Percentiles rank a stretch among this genome's conserved stretches.
Conservation (phyloP, 495 filamentous ascomycete genomes). For the Tricharina praecox region DNA sequence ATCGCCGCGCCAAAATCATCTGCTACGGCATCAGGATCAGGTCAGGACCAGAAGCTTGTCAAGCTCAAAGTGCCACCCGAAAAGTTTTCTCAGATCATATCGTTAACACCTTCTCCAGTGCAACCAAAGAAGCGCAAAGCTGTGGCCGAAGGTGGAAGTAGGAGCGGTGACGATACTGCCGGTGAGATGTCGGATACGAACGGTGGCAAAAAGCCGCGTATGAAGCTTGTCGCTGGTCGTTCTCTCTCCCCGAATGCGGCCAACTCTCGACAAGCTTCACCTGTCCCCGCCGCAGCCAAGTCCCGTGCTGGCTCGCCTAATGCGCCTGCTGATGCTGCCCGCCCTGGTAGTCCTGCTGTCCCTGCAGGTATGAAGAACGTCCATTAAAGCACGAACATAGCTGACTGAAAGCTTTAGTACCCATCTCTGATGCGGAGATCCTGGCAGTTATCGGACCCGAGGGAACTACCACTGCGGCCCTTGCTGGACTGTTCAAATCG, state of each 20-base stretch:
- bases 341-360: not conserved
- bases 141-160: conserved; percentile 45
- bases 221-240: conserved; percentile 2
- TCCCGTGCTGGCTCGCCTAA: not conserved
- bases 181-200: conserved; percentile 60
- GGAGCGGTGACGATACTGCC: conserved; percentile 62
- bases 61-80: conserved; percentile 27
- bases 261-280: not conserved
- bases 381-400: not conserved
- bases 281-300: not conserved
- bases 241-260: not conserved
- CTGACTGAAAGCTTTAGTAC: not conserved
- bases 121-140: conserved; percentile 30
- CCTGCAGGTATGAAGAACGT: not conserved
- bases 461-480: conserved; percentile 4
- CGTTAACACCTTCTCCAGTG: conserved; percentile 26
- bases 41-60: conserved; percentile 29
- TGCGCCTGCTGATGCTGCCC: not conserved
- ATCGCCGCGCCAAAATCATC: conserved; percentile 23
- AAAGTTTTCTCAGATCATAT: conserved; percentile 29
- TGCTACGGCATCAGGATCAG: conserved; percentile 12
- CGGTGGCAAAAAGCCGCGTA: conserved; percentile 43
- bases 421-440: conserved; percentile 3
- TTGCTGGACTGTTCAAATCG: not conserved
- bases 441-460: conserved; percentile 1